These are phyloP conservation scores for Cetraspora pellucida DNA, from an alignment of 192 early-diverging fungal species.

Conservation along the genomic window DNA sequence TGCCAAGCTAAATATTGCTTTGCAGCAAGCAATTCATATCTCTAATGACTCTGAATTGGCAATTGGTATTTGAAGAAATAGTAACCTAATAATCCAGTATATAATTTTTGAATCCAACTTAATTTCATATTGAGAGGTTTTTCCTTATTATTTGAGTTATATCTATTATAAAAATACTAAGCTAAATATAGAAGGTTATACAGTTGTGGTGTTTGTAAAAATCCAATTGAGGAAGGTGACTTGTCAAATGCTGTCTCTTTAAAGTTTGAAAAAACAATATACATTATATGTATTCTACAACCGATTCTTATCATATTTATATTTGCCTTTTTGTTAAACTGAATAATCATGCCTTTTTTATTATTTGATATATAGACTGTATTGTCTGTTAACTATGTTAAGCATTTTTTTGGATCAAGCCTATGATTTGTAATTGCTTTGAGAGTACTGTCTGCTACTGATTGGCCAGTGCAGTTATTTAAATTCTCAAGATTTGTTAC, in stretches of 20 bases:
- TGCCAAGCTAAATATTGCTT: background rate
- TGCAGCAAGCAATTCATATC: background rate
- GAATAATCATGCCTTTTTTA: background rate
- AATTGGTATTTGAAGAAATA: constrained; percentile 10
- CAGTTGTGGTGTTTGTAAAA: background rate
- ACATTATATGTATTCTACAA: constrained; percentile 5
- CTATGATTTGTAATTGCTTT: background rate
- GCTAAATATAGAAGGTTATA: constrained; percentile 13
- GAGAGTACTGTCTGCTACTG: background rate
- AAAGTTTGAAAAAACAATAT: constrained; percentile 23
- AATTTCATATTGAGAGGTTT: constrained; percentile 16
- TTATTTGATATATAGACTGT: constrained; percentile 14
- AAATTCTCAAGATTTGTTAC: background rate
- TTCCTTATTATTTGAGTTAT: constrained; percentile 3
- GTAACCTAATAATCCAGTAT: background rate
- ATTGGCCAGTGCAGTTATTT: background rate
- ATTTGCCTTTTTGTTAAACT: background rate
- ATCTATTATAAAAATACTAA: background rate
- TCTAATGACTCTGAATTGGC: background rate
- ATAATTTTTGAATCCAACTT: background rate
- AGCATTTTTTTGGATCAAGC: constrained; percentile 7
- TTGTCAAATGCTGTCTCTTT: background rate
- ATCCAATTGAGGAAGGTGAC: background rate
- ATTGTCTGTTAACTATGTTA: constrained; percentile 1
- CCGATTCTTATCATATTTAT: background rate